Conservation (phyloP, 768 basidiomycete genomes). For the Tulasnella sp. region DNA sequence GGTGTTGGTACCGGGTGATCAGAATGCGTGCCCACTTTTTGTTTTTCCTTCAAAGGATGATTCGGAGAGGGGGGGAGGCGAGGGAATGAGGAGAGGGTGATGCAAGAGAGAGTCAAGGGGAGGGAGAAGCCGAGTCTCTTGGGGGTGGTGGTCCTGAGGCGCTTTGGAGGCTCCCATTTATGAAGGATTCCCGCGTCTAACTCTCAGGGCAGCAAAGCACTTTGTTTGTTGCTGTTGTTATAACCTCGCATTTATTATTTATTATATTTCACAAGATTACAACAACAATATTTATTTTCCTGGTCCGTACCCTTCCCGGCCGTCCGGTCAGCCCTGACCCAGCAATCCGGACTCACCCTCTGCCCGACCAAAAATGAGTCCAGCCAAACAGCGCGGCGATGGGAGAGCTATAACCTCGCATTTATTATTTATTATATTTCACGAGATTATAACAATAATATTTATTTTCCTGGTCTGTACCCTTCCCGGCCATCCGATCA, state of each 20-base stretch:
- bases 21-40: no score
- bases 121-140: background rate
- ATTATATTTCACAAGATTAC: background rate
- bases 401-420: no score
- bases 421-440: no score
- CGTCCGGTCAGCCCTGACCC: background rate
- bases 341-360: background rate
- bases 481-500: background rate
- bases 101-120: no score
- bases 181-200: no score
- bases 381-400: slow-evolving; percentile 1
- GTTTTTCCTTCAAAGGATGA: no score
- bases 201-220: no score
- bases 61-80: no score
- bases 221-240: background rate
- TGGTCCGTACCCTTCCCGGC: background rate
- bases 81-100: no score
- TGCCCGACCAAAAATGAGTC: slow-evolving; percentile 1
- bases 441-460: background rate
- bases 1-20: no score
- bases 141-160: background rate
- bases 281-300: background rate
- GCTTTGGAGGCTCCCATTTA: background rate
- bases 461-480: background rate
- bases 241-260: background rate